Evolutionary conservation across 2,329 filamentous ascomycete species (phyloP), one percentile per base, ranked within the genome.

Genomic region (Alternaria atra): DNA sequence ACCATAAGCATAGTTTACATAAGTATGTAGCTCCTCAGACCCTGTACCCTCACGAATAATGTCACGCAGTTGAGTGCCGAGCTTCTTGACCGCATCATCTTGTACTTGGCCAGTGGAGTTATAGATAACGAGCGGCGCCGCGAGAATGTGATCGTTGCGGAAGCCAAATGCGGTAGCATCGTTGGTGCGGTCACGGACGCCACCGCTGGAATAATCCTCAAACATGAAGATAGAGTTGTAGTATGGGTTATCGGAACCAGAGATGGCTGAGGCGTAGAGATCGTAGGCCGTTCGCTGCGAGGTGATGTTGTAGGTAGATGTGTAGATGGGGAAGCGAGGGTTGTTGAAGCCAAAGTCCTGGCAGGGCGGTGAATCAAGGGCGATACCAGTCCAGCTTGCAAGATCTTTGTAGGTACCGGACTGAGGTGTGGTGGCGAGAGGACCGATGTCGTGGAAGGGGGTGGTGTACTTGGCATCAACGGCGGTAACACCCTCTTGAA

Each of bases 161-260:
- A 80, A 81, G 17, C 83, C 78, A 2, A 30, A 57, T 0, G 55
- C 55, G 6, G 37, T 57, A n/a, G 35, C 46, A 10, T 34, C 27
- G 8, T 30, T 57, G 6, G 27, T 32, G 1, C 46, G 54, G 17
- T 51, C 29, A n/a, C 54, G 54, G 58, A 87, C 80, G 1, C 81
- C 85, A 20, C 81, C 71, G 6, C 70, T 73, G 1, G 84, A 80
- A 72, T 87, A 88, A 3, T 83, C 83, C 67, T 88, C 86, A 55
- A 87, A 84, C 80, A 87, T 83, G 74, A 87, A 84, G 44, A 86
- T 75, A 1, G 81, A 81, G 64, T 77, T 71, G 6, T 50, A 61
- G 55, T 69, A 72, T 0, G 70, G 64, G 66, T 53, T 34, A 59
- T 63, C 23, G 25, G 67, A 63, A 69, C 77, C 65, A 1, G 71